phyloP scores from a whole-genome alignment of 805 yeast genomes.

The Ogataea kodamae region DNA sequence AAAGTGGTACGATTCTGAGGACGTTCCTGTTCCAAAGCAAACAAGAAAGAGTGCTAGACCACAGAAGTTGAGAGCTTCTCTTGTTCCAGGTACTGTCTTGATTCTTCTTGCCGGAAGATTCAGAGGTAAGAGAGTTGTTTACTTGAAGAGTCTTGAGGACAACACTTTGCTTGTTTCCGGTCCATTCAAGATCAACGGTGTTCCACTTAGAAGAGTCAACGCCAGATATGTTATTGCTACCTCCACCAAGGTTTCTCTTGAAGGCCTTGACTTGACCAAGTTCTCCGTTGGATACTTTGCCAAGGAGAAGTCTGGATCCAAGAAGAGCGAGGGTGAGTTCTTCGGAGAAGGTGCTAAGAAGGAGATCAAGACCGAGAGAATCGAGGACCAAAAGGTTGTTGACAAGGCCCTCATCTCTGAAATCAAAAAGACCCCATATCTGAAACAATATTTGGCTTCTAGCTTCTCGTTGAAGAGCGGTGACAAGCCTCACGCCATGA shows the following conservation, averaged over 20 bases:
- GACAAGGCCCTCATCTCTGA: constrained; percentile 90
- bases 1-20: constrained; percentile 94
- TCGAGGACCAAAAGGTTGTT: constrained; percentile 94
- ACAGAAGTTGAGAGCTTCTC: constrained; percentile 84
- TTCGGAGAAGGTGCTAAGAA: constrained; percentile 81
- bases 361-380: constrained; percentile 89
- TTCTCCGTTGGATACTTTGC: constrained; percentile 95
- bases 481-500: constrained; percentile 97
- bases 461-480: constrained; percentile 96
- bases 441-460: constrained; percentile 93
- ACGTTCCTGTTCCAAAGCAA: constrained; percentile 81
- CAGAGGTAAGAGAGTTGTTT: constrained; percentile 99
- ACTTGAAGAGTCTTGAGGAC: constrained; percentile 95
- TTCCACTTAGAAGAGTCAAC: constrained; percentile 98
- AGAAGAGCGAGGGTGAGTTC: constrained; percentile 90
- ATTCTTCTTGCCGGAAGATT: constrained; percentile 98
- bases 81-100: constrained; percentile 45
- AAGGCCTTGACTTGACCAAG: constrained; percentile 80
- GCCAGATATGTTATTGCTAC: constrained; percentile 99
- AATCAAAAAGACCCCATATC: constrained; percentile 96
- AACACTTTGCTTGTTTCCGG: constrained; percentile 96
- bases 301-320: constrained; percentile 81
- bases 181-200: constrained; percentile 99
- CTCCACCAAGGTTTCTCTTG: constrained; percentile 82
- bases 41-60: constrained; percentile 91